These are phyloP conservation scores for Fragilaria radians DNA, from an alignment of 108 stramenopile species.

Conservation along the genomic window DNA sequence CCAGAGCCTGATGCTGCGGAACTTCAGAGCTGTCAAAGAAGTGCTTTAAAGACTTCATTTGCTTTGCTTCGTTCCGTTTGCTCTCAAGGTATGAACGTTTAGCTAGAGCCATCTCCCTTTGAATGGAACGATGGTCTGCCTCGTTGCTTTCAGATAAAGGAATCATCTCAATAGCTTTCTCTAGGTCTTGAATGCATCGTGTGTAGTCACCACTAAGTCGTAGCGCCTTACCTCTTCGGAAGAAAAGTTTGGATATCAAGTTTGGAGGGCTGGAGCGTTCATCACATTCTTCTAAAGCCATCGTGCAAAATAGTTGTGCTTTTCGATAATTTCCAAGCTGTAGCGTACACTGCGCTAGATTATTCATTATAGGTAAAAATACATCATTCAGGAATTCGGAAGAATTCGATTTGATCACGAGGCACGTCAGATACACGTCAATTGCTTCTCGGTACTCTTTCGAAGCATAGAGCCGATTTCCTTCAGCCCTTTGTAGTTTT, in stretches of 20 bases:
- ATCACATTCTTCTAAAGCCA: constrained; percentile 42
- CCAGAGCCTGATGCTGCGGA: too few relatives aligned
- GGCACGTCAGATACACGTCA: constrained; percentile 82
- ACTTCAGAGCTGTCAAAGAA: too few relatives aligned
- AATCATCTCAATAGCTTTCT: constrained; percentile 27
- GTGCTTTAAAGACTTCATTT: too few relatives aligned
- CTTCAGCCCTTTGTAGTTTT: constrained; percentile 41
- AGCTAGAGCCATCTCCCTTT: too few relatives aligned
- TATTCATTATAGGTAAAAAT: constrained; percentile 70
- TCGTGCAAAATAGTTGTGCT: constrained; percentile 65
- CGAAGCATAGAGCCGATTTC: constrained; percentile 50
- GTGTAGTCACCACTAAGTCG: constrained; percentile 58
- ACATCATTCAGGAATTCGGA: constrained; percentile 27
- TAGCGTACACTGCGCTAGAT: constrained; percentile 72
- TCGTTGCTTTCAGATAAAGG: too few relatives aligned
- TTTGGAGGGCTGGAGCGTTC: background rate
- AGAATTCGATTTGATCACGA: constrained; percentile 48
- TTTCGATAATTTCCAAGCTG: constrained; percentile 73
- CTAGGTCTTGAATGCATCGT: constrained; percentile 43
- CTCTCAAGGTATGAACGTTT: too few relatives aligned
- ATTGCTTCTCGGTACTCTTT: constrained; percentile 69
- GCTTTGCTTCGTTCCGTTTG: too few relatives aligned
- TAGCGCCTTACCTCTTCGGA: constrained; percentile 62
- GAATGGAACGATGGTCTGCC: too few relatives aligned
- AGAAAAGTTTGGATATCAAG: constrained; percentile 47